Evolutionary conservation across 768 basidiomycete genomes (phyloP), one percentile per base, ranked within the genome.

Genomic region (Pisolithus microcarpus): DNA sequence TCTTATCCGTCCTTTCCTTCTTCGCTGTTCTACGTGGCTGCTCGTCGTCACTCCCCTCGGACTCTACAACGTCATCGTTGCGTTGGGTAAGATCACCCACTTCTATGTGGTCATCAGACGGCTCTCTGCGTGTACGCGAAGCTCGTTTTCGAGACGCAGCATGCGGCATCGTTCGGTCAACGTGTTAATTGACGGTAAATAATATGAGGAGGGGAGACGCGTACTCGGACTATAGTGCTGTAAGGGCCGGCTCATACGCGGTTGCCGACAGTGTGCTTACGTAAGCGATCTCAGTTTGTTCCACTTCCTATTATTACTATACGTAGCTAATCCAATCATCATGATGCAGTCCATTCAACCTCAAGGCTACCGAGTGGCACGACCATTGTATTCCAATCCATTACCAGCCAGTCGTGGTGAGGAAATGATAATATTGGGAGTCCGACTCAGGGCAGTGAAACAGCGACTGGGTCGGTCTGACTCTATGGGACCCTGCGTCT

Each of bases 41-140:
- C 11, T 68, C 64, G 43, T 70, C 72, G 2, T 73, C 72, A n/a
- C 72, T 53, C 23, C 48, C 56, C 16, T 61, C 62, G 18, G 56
- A 55, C 24, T 61, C 56, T 46, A 64, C 63, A 31, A 77, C 79
- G 15, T 73, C 77, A 5, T 65, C 64, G 5, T 59, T 65, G 15
- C 43, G 57, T 52, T 73, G 75, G 0, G 72, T 73, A 40, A 62
- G 61, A 24, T 57, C 65, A 5, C 73, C 78, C 38, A 79, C 81
- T 61, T 84, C 84, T 36, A 84, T 83, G 39, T 61, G 50, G 49
- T 85, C 84, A 23, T 77, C 77, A 11, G 78, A 76, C 4, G 73
- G 73, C 50, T 73, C 77, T 18, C 73, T 72, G 43, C 70, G 76
- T 7, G 64, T 49, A n/a, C 65, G 58, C 18, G 64, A 55, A 43